These are phyloP conservation scores for Venturia oleaginea DNA, from an alignment of 2,329 filamentous ascomycete species.

Conservation along the genomic window DNA sequence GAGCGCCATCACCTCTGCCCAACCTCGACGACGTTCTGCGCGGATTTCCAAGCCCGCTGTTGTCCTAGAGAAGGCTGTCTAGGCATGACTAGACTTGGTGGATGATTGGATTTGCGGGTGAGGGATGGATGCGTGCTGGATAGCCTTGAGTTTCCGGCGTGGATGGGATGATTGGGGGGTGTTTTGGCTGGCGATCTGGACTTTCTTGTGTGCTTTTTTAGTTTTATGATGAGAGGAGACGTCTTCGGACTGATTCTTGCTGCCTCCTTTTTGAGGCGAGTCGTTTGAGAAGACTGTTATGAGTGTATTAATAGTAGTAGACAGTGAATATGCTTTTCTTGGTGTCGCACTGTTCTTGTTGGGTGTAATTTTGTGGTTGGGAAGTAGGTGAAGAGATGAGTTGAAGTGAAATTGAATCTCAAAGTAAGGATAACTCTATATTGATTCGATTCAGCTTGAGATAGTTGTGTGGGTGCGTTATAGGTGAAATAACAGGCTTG, in stretches of 20 bases:
- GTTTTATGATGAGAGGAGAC: too few relatives aligned
- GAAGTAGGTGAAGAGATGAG: too few relatives aligned
- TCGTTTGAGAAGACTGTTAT: background rate
- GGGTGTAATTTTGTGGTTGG: too few relatives aligned
- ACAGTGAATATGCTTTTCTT: background rate
- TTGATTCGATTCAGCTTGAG: too few relatives aligned
- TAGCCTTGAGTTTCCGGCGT: background rate
- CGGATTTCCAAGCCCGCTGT: background rate
- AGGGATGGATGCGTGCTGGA: background rate
- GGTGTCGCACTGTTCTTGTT: too few relatives aligned
- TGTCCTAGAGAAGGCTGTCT: background rate
- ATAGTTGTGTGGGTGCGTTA: too few relatives aligned
- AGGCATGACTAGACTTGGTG: background rate
- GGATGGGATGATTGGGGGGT: background rate
- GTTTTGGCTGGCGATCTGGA: background rate
- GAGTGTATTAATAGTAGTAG: background rate
- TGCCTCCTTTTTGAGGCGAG: background rate
- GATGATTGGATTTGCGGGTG: background rate
- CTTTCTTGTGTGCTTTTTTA: too few relatives aligned
- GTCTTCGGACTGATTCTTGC: background rate
- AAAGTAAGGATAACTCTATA: too few relatives aligned
- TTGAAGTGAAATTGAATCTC: too few relatives aligned
- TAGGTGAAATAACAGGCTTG: too few relatives aligned
- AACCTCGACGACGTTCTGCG: background rate
- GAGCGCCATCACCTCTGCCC: background rate